Evolutionary conservation across 2,329 filamentous ascomycete genomes (phyloP), one percentile per base, ranked within the genome.

Genomic region (Exophiala oligosperma): DNA sequence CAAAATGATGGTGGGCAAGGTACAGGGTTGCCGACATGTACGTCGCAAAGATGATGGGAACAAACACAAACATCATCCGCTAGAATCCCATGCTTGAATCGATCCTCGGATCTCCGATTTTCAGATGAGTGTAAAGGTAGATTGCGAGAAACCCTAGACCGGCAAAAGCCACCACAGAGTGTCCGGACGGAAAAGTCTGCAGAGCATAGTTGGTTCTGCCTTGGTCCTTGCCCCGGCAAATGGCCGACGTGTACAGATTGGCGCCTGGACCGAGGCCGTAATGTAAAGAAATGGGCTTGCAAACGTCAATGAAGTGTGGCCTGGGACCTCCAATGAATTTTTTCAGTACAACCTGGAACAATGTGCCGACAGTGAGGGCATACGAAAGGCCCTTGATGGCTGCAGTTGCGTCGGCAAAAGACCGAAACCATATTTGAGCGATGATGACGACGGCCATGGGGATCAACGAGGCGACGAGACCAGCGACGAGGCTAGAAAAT

Each of bases 151-250:
- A 94, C 2, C 90, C 90, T 8, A 95, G 77, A 0, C 91, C 91
- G 2, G 85, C 84, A 70, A 94, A 95, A 1, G 89, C 82, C 70
- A 92, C 92, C 59, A 86, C 90, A 11, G 84, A 87, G 72, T 95
- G 91, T 1, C 91, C 91, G 1, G 85, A 89, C 0, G 91, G 91
- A 66, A 94, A 95, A 23, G 86, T 90, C 43, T 91, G 84, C 87
- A 90, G 93, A 14, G 90, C 91, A 67, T 95, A 91, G 63, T 94
- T 88, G 3, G 95, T 80, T 1, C 79, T 78, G 70, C 90, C 87
- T 60, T 84, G 82, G 66, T 86, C 21, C n/a, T 23, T 73, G 67
- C 92, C 81, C 9, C 89, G 92, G 77, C 91, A 95, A 2, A 92
- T 83, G 29, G 84, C 80, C 50, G 87, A 83, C 14, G 81, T 84